Evolutionary conservation across 1,284 basidiomycete genomes (phyloP), one percentile per base, ranked within the genome.

Genomic region (Microbotryum violaceum): DNA sequence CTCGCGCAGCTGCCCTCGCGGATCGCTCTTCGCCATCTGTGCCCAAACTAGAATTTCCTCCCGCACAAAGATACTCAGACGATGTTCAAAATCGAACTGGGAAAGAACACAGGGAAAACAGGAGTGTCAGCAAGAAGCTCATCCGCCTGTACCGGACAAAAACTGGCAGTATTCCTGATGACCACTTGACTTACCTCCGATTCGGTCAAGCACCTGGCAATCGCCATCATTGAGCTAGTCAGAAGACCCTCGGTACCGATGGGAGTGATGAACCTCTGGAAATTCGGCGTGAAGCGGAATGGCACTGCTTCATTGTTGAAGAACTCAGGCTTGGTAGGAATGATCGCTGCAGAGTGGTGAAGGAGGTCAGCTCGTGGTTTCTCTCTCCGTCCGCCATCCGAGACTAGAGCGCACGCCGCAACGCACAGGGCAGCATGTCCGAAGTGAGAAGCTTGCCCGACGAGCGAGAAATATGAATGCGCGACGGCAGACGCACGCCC

Each of bases 241-340:
- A 98, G 78, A 37, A 97, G 78, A 20, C 94, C 96, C 75, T 99
- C 97, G 14, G 87, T 89, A 45, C 90, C 87, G 55, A 91, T 83
- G 2, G 89, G 87, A 0, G 89, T 91, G 56, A 98, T 79, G 78
- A 98, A 96, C 71, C 85, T 81, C 76, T 99, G 97, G 79, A 99
- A 85, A 75, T 97, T 97, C 3, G 93, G 93, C 14, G 92, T 97
- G 69, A 97, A 84, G 12, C 96, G 86, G 87, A 99, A 99, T 0
- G 96, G 94, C 14, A 97, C 91, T 2, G 85, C 81, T 70, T 99
- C 96, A 66, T 81, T 84, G 56, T 74, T 70, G 33, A 64, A 55
- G 44, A 74, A 71, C 50, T 74, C 73, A 20, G 72, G 66, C 60
- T 67, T 64, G 37, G 56, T 56, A 37, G 67, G 61, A n/a, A 63